Percentiles rank a stretch among this genome's conserved stretches.
These are phyloP conservation scores for Erythrobasidium yunnanense DNA, from an alignment of 768 basidiomycete genomes.

Conservation along the genomic window DNA sequence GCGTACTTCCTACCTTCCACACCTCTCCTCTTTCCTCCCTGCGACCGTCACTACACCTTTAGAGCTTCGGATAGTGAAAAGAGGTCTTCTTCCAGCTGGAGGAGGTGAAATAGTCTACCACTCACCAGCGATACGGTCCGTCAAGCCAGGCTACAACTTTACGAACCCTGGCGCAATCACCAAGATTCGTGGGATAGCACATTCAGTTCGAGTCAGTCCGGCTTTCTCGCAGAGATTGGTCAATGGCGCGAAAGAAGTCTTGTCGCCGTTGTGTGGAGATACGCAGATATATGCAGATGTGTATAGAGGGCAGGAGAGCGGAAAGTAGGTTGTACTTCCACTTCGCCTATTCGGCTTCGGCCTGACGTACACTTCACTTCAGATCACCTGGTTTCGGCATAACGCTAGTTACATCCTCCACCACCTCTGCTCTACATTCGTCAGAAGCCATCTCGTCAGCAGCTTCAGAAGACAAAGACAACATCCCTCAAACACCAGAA, in stretches of 20 bases:
- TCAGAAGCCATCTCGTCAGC: constrained; percentile 63
- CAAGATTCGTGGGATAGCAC: constrained; percentile 92
- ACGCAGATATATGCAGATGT: constrained; percentile 97
- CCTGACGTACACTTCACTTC: background rate
- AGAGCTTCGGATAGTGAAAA: constrained; percentile 86
- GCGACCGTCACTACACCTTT: constrained; percentile 84
- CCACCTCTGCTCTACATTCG: constrained; percentile 75
- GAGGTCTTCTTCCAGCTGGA: constrained; percentile 80
- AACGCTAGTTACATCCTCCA: constrained; percentile 79
- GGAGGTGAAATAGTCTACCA: constrained; percentile 88
- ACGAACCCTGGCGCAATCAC: constrained; percentile 82
- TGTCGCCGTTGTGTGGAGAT: constrained; percentile 95
- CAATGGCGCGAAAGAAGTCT: constrained; percentile 76
- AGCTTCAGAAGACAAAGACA: background rate
- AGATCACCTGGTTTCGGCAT: constrained; percentile 91
- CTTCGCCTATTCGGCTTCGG: background rate
- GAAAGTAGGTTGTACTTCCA: constrained; percentile 57
- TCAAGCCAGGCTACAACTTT: constrained; percentile 77
- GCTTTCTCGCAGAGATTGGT: constrained; percentile 98
- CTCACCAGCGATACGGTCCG: constrained; percentile 81
- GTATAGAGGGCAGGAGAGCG: constrained; percentile 92
- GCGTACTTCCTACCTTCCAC: constrained; percentile 31
- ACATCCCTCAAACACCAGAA: constrained; percentile 57
- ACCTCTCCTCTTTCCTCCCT: constrained; percentile 51
- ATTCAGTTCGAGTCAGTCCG: constrained; percentile 90